Evolutionary conservation across 164 flowering plant genomes (phyloP).

Genomic region (Vitis riparia): DNA sequence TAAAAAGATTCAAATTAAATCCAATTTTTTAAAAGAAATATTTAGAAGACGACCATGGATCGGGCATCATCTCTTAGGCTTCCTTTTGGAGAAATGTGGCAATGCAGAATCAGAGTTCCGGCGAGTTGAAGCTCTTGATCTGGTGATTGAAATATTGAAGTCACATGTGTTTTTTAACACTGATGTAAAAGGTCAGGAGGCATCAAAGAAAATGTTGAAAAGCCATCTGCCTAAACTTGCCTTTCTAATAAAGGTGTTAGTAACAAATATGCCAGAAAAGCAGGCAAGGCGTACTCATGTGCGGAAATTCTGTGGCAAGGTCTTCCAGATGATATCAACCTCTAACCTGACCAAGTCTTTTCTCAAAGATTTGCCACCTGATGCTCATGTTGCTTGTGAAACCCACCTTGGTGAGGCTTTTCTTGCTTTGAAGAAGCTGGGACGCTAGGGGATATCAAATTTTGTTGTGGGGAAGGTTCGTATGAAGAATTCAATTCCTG

Average conservation of each 20-base stretch:
- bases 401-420: slow-evolving; percentile 60
- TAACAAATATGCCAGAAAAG: slow-evolving; percentile 66
- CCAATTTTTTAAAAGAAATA: slow-evolving; percentile 75
- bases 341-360: slow-evolving; percentile 49
- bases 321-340: slow-evolving; percentile 46
- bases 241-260: slow-evolving; percentile 48
- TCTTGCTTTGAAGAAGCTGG: slow-evolving; percentile 42
- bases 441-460: not conserved
- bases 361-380: slow-evolving; percentile 50
- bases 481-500: too few species aligned
- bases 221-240: slow-evolving; percentile 39
- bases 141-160: slow-evolving; percentile 58
- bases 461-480: too few species aligned
- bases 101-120: slow-evolving; percentile 64
- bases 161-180: slow-evolving; percentile 30
- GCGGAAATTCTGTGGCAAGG: slow-evolving; percentile 57
- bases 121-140: slow-evolving; percentile 70
- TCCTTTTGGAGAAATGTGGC: slow-evolving; percentile 66
- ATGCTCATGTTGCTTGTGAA: slow-evolving; percentile 61
- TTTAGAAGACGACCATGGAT: slow-evolving; percentile 75
- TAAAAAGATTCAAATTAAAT: slow-evolving; percentile 72
- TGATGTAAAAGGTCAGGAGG: slow-evolving; percentile 23
- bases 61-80: slow-evolving; percentile 56
- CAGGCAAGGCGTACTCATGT: slow-evolving; percentile 62
- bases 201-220: slow-evolving; percentile 36